Percentiles rank a stretch among this genome's conserved stretches.
phyloP scores from a whole-genome alignment of 176 grass and related monocot genomes.

The Tillandsia leiboldiana region DNA sequence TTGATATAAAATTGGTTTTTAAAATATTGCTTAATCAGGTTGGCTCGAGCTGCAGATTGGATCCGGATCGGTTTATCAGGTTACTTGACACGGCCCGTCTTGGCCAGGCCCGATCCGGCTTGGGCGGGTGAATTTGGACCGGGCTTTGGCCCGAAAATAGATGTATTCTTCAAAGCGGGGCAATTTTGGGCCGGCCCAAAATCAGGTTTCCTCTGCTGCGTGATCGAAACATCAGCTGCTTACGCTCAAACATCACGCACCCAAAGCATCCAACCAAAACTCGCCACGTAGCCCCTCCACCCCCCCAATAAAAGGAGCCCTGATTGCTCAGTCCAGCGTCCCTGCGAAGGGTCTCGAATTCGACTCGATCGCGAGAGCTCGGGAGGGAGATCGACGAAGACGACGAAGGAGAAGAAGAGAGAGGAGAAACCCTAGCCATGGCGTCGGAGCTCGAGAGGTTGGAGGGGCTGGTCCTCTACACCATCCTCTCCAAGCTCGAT shows the following conservation, averaged over 20 bases:
- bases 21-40: too few species aligned
- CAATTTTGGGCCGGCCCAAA: neutral
- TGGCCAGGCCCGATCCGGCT: too few species aligned
- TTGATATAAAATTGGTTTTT: too few species aligned
- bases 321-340: too few species aligned
- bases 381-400: neutral
- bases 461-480: slow-evolving; percentile 50
- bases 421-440: neutral
- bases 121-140: too few species aligned
- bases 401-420: neutral
- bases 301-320: neutral
- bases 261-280: neutral
- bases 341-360: neutral
- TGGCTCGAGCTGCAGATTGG: too few species aligned
- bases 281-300: neutral
- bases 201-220: neutral
- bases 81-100: too few species aligned
- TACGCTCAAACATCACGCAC: neutral
- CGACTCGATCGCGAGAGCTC: neutral
- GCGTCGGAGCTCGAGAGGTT: slow-evolving; percentile 36
- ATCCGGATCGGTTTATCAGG: too few species aligned
- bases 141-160: too few species aligned
- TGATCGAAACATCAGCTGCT: neutral
- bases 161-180: too few species aligned
- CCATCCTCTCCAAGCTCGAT: slow-evolving; percentile 45